Base-by-base conservation (phyloP, 208 protist genomes). In the Leishmania tropica region DNA sequence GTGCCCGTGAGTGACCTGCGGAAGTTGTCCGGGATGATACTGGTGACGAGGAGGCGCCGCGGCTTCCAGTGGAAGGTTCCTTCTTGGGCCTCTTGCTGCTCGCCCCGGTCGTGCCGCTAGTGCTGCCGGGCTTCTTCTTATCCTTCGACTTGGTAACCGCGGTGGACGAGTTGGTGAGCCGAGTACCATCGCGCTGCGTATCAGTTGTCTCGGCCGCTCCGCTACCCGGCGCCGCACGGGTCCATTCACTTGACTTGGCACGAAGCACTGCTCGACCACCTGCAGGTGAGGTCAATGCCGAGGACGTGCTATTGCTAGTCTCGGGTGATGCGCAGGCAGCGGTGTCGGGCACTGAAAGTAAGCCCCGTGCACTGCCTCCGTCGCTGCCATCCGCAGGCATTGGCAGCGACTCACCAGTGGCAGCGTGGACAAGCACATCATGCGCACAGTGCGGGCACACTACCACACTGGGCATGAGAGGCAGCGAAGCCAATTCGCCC, bases 361-460 rank as follows among this genome's bases (percentile, higher is more conserved):
- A n/a, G 28, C 28, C 28, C 13, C 42, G 45, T 35, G 21, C 31
- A 28, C 35, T 51, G n/a, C 51, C 17, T 11, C 13, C n/a, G 15
- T 19, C 51, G 31, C 51, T 31, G 68, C 35, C 40, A 37, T 73
- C 68, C 40, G 3, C 68, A 73, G 40, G 68, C 19, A 31, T 48
- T 28, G 68, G 17, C 40, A 48, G 17, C 8, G 13, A 17, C 68
- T n/a, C 21, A 31, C 68, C 68, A 8, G 78, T 28, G 17, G n/a
- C 3, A 17, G 10, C n/a, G 35, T 47, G 7, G 42, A 60, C 4
- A 58, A 28, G 54, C 42, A 83, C 75, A 24, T 48, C 75, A 54
- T 76, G 75, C 19, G 51, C 31, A 58, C 80, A 83, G 54, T 83
- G 40, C 42, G 80, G 80, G 56, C 80, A 83, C 42, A 79, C 42